A percentile compares a stretch with the other conserved stretches of the same genome.
Evolutionary conservation across 177 flowering plant genomes (phyloP).

Genomic region (Tripterygium wilfordii): DNA sequence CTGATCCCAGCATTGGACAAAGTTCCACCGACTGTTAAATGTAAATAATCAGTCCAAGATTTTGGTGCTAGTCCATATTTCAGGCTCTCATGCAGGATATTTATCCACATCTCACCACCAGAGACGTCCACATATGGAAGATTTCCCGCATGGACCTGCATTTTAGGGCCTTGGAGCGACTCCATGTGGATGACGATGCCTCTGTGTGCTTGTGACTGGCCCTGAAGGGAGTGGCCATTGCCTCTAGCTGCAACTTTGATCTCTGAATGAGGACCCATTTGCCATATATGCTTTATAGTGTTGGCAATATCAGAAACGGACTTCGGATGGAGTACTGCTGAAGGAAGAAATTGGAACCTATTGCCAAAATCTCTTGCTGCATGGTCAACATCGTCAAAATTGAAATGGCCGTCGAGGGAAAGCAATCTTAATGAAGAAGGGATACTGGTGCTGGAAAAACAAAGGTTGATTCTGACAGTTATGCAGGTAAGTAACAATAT

Average conservation of each 20-base stretch:
- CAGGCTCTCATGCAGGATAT: constrained; percentile 44
- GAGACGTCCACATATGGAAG: constrained; percentile 47
- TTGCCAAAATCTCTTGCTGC: constrained; percentile 47
- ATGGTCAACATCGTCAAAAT: constrained; percentile 36
- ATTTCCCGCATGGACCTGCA: constrained; percentile 28
- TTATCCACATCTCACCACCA: constrained; percentile 58
- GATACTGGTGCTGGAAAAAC: constrained; percentile 25
- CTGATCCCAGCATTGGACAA: constrained; percentile 62
- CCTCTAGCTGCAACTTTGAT: constrained; percentile 52
- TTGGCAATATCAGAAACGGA: constrained; percentile 38
- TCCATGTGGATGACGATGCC: constrained; percentile 47
- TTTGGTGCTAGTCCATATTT: constrained; percentile 55
- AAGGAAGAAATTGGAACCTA: constrained; percentile 33
- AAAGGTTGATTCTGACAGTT: constrained; percentile 30
- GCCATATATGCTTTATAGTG: constrained; percentile 31
- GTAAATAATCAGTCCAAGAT: constrained; percentile 62
- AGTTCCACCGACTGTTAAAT: constrained; percentile 62
- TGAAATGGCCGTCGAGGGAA: constrained; percentile 50
- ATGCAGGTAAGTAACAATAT: constrained; percentile 44
- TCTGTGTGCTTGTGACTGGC: constrained; percentile 40
- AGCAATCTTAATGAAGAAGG: constrained; percentile 33
- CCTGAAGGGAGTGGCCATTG: constrained; percentile 49
- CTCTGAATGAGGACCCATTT: constrained; percentile 35
- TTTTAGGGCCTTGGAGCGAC: constrained; percentile 27
- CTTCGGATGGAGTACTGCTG: constrained; percentile 38